Conservation (phyloP, 106 monocot genomes). For the Acanthochlamys bracteata region DNA sequence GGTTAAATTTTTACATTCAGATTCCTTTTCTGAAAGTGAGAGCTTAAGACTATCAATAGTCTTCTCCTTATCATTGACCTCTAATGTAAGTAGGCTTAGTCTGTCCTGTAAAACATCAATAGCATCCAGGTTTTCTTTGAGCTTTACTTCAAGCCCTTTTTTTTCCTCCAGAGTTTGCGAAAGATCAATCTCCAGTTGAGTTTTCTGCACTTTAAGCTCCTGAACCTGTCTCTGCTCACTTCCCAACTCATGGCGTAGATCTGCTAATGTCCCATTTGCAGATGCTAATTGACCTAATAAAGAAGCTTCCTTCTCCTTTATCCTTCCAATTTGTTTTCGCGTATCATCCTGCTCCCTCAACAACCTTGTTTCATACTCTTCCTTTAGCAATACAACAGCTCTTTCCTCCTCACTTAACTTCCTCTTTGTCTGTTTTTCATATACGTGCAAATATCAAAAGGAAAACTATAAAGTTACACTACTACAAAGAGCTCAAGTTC, state of each 20-base stretch:
- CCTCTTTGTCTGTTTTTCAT: slow-evolving; percentile 43
- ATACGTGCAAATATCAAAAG: not conserved
- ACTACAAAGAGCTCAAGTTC: too few relatives aligned
- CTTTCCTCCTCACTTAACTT: slow-evolving; percentile 36
- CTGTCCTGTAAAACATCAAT: slow-evolving; percentile 49
- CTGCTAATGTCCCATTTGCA: slow-evolving; percentile 38
- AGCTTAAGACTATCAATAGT: slow-evolving; percentile 33
- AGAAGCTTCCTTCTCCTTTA: slow-evolving; percentile 43
- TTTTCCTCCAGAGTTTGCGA: slow-evolving; percentile 35
- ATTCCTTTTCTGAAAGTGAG: slow-evolving; percentile 43
- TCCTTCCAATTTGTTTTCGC: slow-evolving; percentile 35
- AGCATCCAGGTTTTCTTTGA: slow-evolving; percentile 37
- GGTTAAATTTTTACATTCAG: slow-evolving; percentile 34
- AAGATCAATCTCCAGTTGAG: slow-evolving; percentile 32
- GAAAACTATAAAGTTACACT: too few relatives aligned
- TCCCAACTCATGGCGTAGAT: slow-evolving; percentile 45
- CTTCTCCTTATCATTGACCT: slow-evolving; percentile 65
- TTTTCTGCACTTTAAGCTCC: slow-evolving; percentile 37
- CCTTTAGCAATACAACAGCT: slow-evolving; percentile 26
- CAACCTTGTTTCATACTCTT: slow-evolving; percentile 42
- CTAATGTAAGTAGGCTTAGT: slow-evolving; percentile 34
- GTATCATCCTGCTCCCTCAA: slow-evolving; percentile 38
- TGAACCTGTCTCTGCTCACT: slow-evolving; percentile 34
- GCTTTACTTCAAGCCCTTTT: slow-evolving; percentile 42
- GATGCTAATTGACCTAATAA: slow-evolving; percentile 49